Base-by-base conservation (phyloP, 2,329 filamentous ascomycete species). In the Pseudocercospora crystallina region DNA sequence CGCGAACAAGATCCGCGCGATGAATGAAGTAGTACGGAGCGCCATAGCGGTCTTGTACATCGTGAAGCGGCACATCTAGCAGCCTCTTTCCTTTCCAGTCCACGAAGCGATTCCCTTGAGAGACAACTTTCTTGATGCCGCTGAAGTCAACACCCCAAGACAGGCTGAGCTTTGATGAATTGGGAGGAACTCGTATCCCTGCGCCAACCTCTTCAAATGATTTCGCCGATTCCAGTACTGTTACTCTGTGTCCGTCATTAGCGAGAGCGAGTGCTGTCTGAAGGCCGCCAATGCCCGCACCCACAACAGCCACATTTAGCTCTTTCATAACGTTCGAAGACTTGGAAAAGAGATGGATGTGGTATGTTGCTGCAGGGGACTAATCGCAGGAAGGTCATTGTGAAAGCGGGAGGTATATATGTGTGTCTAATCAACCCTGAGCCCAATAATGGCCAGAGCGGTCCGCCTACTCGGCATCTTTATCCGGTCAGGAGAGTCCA, bases 251-350 rank as follows among this genome's bases (percentile, higher is more conserved):
- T 37, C 80, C 79, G 32, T 72, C 71, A 3, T 73, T 65, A 39
- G 75, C 58, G 9, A 82, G 73, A 9, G 71, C 69, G 48, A 76
- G 70, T 31, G 80, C 80, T 1, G 77, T 72, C 1, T 73, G 67
- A 9, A 72, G 71, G 43, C 80, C 80, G 14, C 82, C 72, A 53
- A 79, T 79, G 59, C 82, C 80, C 11, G 76, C 76, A 8, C 79
- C 82, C 32, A 80, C 79, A 11, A 80, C 82, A 43, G 82, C 79
- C 42, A 76, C 61, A 43, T 76, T 73, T 8, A 58, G 40, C 11
- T 14, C 11, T 41, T 39, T 13, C 41, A 46, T 46, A 10, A 10
- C n/a, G 11, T 4, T 11, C 14, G n/a, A 8, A 26, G 43, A 46
- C 12, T 9, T 30, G 35, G 30, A 20, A 31, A 14, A 47, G 35